Evolutionary conservation across 1,284 basidiomycete genomes (phyloP).

Genomic region (Peniophora sp.): DNA sequence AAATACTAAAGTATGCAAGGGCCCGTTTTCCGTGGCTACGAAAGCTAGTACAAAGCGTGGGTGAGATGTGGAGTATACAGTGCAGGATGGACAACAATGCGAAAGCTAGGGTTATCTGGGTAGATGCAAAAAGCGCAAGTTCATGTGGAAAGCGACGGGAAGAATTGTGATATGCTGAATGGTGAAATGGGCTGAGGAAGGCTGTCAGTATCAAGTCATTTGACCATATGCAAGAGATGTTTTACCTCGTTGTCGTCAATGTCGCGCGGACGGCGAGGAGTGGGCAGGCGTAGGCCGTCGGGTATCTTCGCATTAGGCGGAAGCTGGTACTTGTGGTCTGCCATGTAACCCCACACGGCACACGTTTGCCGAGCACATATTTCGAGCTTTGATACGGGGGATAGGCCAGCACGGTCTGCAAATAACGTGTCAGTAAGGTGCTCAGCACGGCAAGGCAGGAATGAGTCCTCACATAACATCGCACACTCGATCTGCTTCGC

Average conservation of each 20-base stretch:
- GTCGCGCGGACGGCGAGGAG: slow-evolving; percentile 3
- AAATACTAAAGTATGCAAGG: too few relatives aligned
- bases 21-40: too few relatives aligned
- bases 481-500: slow-evolving; percentile 85
- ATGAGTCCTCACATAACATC: slow-evolving; percentile 56
- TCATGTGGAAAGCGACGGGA: not conserved
- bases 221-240: not conserved
- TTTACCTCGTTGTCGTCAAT: slow-evolving; percentile 5
- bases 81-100: too few relatives aligned
- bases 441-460: not conserved
- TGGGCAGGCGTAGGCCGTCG: slow-evolving; percentile 23
- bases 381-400: slow-evolving; percentile 54
- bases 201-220: slow-evolving; percentile 2
- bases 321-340: slow-evolving; percentile 38
- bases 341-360: slow-evolving; percentile 45
- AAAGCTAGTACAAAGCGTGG: not conserved
- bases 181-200: not conserved
- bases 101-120: too few relatives aligned
- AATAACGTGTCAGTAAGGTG: not conserved
- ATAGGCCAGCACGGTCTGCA: slow-evolving; percentile 42
- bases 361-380: slow-evolving; percentile 53
- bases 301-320: slow-evolving; percentile 36
- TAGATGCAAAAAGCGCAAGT: not conserved
- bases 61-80: too few relatives aligned
- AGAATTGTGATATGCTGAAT: too few relatives aligned